Conservation (phyloP, 495 filamentous ascomycete species). For the Amphirosellinia nigrospora region DNA sequence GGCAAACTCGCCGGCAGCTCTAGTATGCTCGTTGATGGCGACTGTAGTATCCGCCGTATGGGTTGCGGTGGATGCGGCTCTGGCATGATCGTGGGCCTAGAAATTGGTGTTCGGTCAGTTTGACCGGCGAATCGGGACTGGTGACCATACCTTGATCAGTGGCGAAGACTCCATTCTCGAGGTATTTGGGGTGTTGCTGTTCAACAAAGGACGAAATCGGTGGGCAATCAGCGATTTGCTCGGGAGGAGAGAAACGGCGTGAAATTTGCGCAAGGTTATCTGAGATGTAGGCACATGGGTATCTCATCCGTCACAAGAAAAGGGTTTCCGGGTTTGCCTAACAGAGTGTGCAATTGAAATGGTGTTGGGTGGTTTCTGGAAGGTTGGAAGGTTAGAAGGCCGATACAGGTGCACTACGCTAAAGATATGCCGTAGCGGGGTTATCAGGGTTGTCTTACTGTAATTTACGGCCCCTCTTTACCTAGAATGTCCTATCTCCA, state of each 20-base stretch:
- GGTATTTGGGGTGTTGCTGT: constrained; percentile 5
- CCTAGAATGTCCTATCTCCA: background rate
- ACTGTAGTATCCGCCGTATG: constrained; percentile 76
- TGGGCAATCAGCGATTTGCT: background rate
- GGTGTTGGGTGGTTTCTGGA: background rate
- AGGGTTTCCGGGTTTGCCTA: background rate
- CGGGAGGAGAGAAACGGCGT: background rate
- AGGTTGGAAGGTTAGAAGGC: background rate
- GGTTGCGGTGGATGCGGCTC: constrained; percentile 75
- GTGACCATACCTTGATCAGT: constrained; percentile 48
- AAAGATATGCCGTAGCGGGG: constrained; percentile 5
- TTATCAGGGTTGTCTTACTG: background rate
- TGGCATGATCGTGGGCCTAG: constrained; percentile 88
- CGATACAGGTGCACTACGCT: background rate
- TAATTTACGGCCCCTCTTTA: background rate
- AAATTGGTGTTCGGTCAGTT: constrained; percentile 30
- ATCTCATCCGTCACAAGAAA: background rate
- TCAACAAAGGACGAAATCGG: background rate
- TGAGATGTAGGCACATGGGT: background rate
- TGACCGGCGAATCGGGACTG: constrained; percentile 12
- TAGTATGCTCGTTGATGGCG: constrained; percentile 84
- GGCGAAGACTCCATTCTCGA: constrained; percentile 51
- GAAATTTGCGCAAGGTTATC: background rate
- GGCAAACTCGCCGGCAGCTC: constrained; percentile 89
- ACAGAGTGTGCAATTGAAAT: background rate